Conservation (phyloP, 202 grass and related monocot genomes). For the Schoenoplectus tabernaemontani region DNA sequence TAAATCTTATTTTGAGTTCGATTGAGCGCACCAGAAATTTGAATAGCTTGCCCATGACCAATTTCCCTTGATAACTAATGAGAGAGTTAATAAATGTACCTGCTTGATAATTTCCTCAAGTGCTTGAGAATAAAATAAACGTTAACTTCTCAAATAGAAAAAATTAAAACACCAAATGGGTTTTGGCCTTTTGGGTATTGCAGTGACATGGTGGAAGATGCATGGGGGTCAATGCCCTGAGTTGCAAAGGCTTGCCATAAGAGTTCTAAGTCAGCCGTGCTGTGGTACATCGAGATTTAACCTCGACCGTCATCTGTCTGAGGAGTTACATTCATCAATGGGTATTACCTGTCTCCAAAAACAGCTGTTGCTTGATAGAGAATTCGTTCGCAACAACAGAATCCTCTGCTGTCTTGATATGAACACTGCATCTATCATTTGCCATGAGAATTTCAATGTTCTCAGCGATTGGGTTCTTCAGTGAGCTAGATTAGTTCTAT, state of each 20-base stretch:
- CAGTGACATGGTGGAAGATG: slow-evolving; percentile 67
- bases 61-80: background rate
- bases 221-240: slow-evolving; percentile 32
- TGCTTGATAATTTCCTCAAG: background rate
- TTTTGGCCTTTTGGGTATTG: background rate
- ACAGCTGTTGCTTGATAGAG: slow-evolving; percentile 35
- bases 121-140: background rate
- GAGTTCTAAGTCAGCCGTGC: slow-evolving; percentile 61
- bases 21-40: background rate
- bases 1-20: background rate
- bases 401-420: background rate
- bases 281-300: slow-evolving; percentile 48
- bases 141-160: background rate
- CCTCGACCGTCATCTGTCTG: slow-evolving; percentile 38
- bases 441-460: background rate
- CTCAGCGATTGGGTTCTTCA: slow-evolving; percentile 8
- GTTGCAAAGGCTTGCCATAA: slow-evolving; percentile 34
- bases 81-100: background rate
- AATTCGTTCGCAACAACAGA: slow-evolving; percentile 57
- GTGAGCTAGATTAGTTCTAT: background rate
- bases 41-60: background rate
- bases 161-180: background rate
- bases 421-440: background rate
- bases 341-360: slow-evolving; percentile 26
- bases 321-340: slow-evolving; percentile 44